Evolutionary conservation across 805 yeast genomes (phyloP).

Genomic region (Wickerhamomyces sydowiorum): DNA sequence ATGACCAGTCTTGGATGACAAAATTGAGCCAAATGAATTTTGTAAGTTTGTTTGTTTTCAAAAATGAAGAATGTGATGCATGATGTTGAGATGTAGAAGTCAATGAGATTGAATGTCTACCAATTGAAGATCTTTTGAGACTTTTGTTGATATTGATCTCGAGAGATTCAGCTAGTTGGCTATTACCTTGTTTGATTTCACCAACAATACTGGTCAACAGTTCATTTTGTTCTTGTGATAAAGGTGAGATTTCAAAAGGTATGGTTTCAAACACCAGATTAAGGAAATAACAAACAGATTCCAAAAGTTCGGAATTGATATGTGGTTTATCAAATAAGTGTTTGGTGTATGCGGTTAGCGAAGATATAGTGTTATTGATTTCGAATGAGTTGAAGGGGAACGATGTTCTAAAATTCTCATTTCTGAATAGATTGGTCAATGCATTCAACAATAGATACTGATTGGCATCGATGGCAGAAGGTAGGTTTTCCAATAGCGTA

Average conservation of each 20-base stretch:
- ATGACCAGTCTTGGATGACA: constrained; percentile 29
- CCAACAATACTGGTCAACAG: constrained; percentile 2
- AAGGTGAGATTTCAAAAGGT: constrained; percentile 4
- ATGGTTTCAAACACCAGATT: constrained; percentile 7
- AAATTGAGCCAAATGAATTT: constrained; percentile 31
- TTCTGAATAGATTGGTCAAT: constrained; percentile 9
- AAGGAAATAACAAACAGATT: constrained; percentile 9
- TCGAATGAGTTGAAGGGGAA: constrained; percentile 12
- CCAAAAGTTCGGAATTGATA: constrained; percentile 1
- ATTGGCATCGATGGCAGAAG: constrained; percentile 8
- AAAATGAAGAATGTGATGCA: constrained; percentile 8
- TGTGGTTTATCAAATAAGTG: constrained; percentile 4
- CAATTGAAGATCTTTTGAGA: constrained; percentile 12
- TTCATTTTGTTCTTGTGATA: constrained; percentile 7
- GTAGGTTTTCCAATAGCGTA: constrained; percentile 6
- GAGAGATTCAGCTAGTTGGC: constrained; percentile 2
- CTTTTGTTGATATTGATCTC: constrained; percentile 7
- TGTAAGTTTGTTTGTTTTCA: constrained; percentile 18
- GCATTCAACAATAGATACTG: constrained; percentile 15
- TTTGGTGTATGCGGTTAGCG: constrained; percentile 9
- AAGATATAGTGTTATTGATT: constrained; percentile 6
- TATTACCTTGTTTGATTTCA: not conserved
- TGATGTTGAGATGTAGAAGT: not conserved
- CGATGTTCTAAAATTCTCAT: constrained; percentile 2
- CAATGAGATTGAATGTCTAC: constrained; percentile 7